Conservation (phyloP, 2,329 filamentous ascomycete species). For the Fusarium transvaalense region DNA sequence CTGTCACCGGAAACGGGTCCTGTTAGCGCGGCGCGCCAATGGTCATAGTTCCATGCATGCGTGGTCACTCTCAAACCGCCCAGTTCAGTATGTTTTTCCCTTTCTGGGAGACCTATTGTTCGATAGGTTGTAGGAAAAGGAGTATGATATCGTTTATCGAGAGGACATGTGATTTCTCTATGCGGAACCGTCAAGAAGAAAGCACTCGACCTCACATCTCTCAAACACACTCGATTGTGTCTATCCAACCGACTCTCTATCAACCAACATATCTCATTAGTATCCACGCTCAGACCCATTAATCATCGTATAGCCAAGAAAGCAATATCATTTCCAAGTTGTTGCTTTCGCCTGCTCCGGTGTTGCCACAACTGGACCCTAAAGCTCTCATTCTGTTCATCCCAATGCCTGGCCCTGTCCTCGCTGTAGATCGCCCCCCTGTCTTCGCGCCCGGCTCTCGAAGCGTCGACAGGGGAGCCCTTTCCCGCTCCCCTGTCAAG, state of each 20-base stretch:
- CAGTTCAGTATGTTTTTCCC: constrained; percentile 3
- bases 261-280: neutral
- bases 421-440: neutral
- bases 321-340: constrained; percentile 1
- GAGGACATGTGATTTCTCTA: neutral
- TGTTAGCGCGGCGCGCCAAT: constrained; percentile 32
- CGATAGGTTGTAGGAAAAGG: neutral
- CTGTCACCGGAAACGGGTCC: constrained; percentile 21
- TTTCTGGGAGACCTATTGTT: constrained; percentile 1
- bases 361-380: constrained; percentile 18
- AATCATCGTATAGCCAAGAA: constrained; percentile 6
- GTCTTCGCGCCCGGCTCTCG: constrained; percentile 1
- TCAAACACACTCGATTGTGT: no score
- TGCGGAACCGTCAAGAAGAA: no score
- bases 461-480: neutral
- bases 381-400: constrained; percentile 4
- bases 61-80: constrained; percentile 26
- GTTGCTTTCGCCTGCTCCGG: constrained; percentile 6
- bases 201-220: no score
- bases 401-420: neutral
- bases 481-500: neutral
- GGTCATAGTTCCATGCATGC: constrained; percentile 31
- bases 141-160: no score
- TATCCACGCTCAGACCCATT: neutral
- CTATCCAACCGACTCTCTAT: neutral